Evolutionary conservation across 257 asterid species (phyloP), one percentile per base, ranked within the genome.

Genomic region (Plantago elongata): DNA sequence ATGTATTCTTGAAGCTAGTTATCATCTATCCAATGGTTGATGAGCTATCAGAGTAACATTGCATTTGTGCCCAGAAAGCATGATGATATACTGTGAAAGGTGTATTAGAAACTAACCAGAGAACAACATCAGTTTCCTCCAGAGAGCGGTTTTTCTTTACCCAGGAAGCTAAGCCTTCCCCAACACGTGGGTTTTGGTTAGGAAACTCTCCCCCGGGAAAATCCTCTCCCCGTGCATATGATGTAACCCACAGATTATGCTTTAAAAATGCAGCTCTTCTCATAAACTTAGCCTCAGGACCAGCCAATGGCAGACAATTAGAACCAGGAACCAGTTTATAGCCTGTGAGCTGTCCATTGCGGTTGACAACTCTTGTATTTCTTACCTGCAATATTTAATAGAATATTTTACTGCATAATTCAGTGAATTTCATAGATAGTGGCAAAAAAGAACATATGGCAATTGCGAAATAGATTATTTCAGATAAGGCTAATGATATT

Each of bases 141-240:
- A 91, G 74, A 60, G 94, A 65, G 22, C 98, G 94, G 16, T 91
- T 85, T 61, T 81, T 81, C 81, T 86, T 84, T 45, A 91, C 96
- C 95, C 96, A 91, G 1, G 98, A 91, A 78, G 79, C 92, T 76
- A 91, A 69, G 29, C 98, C 98, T 78, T 91, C 98, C 22, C 98
- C 95, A 61, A 66, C 89, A 55, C 98, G 98, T 16, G 98, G 98
- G 72, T 91, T 91, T 79, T 91, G 98, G 76, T 91, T 91, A 57
- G 96, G 98, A 69, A 91, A 91, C 77, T 91, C 98, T 63, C 95
- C 98, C 15, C 98, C 98, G 2, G 98, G 98, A 69, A 91, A 88
- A 75, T 84, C 95, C 80, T 91, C 95, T 49, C 95, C 96, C 11
- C 77, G 85, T 51, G 95, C 85, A 77, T 76, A 91, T 64, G 78